These are phyloP conservation scores for Trichothecium roseum DNA, from an alignment of 2,329 filamentous ascomycete genomes.

Conservation along the genomic window DNA sequence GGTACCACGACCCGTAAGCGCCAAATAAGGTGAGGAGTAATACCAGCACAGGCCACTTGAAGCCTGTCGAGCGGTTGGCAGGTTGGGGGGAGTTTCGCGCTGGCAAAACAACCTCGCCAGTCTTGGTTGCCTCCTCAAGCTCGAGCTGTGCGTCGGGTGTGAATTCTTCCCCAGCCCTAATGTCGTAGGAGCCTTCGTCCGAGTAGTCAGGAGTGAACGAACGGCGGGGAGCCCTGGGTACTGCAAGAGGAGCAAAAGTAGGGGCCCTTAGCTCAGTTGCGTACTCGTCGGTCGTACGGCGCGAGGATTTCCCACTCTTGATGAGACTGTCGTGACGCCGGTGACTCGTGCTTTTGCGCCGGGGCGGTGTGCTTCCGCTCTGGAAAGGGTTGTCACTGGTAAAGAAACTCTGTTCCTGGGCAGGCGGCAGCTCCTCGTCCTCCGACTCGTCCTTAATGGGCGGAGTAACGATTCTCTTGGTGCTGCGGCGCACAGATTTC, in stretches of 20 bases:
- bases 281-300: conserved; percentile 30
- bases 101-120: conserved; percentile 36
- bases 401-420: conserved; percentile 56
- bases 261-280: conserved; percentile 4
- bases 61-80: conserved; percentile 28
- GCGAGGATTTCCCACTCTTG: conserved; percentile 31
- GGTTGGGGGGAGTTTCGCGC: conserved; percentile 28
- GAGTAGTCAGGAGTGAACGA: too few relatives aligned
- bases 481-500: conserved; percentile 36
- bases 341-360: conserved; percentile 34
- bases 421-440: conserved; percentile 25
- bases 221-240: too few relatives aligned
- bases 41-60: conserved; percentile 59
- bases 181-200: conserved; percentile 14
- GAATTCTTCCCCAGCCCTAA: conserved; percentile 81
- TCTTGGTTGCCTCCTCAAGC: conserved; percentile 55
- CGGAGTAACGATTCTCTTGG: conserved; percentile 41
- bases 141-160: conserved; percentile 84
- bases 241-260: too few relatives aligned
- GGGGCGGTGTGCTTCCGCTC: conserved; percentile 62
- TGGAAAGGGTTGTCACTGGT: conserved; percentile 91
- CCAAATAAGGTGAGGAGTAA: conserved; percentile 60
- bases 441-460: conserved; percentile 44
- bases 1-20: conserved; percentile 72
- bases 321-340: conserved; percentile 35